Percentiles rank a stretch among this genome's conserved stretches.
Conservation (phyloP, 192 early-diverging fungal species). For the Linnemannia zychae region DNA sequence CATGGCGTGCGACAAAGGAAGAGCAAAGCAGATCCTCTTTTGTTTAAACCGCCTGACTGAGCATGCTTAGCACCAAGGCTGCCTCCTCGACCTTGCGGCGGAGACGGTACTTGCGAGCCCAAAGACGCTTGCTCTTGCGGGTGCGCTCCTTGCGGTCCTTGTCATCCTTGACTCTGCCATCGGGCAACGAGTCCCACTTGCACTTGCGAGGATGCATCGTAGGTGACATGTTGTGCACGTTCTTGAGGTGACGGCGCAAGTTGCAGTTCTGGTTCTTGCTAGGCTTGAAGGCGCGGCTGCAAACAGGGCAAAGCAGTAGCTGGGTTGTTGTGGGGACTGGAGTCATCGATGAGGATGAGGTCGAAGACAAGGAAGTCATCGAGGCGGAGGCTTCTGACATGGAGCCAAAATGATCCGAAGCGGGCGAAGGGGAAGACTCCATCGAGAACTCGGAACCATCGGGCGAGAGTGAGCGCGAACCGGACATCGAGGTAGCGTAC, state of each 20-base stretch:
- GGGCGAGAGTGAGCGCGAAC: conserved; percentile 23
- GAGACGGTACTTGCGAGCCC: conserved; percentile 55
- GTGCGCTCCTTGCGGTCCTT: conserved; percentile 57
- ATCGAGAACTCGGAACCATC: conserved; percentile 28
- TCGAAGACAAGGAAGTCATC: conserved; percentile 25
- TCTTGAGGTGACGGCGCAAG: conserved; percentile 45
- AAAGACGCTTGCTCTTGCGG: conserved; percentile 50
- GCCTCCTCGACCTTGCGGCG: conserved; percentile 54
- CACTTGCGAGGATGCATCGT: conserved; percentile 55
- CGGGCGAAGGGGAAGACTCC: conserved; percentile 5
- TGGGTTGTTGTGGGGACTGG: conserved; percentile 27
- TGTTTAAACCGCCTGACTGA: conserved; percentile 37
- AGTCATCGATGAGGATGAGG: conserved; percentile 8
- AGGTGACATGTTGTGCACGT: conserved; percentile 51
- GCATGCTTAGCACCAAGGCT: conserved; percentile 48
- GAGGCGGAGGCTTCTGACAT: conserved; percentile 44
- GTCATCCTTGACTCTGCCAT: conserved; percentile 54
- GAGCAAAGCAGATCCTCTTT: background rate
- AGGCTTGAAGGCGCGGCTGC: conserved; percentile 52
- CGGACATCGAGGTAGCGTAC: conserved; percentile 22
- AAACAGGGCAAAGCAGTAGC: conserved; percentile 41
- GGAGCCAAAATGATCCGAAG: conserved; percentile 17
- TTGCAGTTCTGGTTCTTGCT: conserved; percentile 58
- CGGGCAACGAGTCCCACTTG: conserved; percentile 52
- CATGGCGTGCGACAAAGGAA: background rate